Conservation (phyloP, 176 grass and related monocot genomes). For the Oryza brachyantha region DNA sequence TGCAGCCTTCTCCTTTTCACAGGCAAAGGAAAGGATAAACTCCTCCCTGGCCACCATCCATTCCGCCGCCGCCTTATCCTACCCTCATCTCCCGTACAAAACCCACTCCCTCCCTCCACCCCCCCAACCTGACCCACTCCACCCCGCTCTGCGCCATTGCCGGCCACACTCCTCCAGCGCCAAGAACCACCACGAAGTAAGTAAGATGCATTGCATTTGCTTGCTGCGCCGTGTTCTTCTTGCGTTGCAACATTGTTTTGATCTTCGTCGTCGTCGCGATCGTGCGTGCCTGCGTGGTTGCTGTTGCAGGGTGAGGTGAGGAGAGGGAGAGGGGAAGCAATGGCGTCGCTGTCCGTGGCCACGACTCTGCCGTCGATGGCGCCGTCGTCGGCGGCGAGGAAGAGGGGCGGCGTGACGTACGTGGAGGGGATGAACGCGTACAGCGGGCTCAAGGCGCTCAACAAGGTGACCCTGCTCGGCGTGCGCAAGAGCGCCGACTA, state of each 20-base stretch:
- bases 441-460: conserved; percentile 60
- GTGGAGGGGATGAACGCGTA: conserved; percentile 66
- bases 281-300: too few species aligned
- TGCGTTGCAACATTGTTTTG: neutral
- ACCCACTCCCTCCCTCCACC: conserved; percentile 24
- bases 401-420: conserved; percentile 43
- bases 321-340: neutral
- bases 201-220: too few species aligned
- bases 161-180: conserved; percentile 23
- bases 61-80: conserved; percentile 71
- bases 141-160: conserved; percentile 13
- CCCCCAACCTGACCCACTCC: conserved; percentile 11
- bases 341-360: conserved; percentile 65
- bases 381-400: conserved; percentile 26
- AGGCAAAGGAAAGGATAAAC: conserved; percentile 44
- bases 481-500: conserved; percentile 49
- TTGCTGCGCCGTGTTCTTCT: too few species aligned
- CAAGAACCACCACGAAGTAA: conserved; percentile 34
- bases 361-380: conserved; percentile 35
- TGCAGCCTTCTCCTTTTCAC: conserved; percentile 34
- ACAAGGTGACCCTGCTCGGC: conserved; percentile 59
- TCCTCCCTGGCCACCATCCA: conserved; percentile 56
- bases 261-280: too few species aligned
- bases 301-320: conserved; percentile 4
- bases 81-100: conserved; percentile 45